These are phyloP conservation scores for Aspergillus luchuensis DNA, from an alignment of 2,329 filamentous ascomycete species.

Conservation along the genomic window DNA sequence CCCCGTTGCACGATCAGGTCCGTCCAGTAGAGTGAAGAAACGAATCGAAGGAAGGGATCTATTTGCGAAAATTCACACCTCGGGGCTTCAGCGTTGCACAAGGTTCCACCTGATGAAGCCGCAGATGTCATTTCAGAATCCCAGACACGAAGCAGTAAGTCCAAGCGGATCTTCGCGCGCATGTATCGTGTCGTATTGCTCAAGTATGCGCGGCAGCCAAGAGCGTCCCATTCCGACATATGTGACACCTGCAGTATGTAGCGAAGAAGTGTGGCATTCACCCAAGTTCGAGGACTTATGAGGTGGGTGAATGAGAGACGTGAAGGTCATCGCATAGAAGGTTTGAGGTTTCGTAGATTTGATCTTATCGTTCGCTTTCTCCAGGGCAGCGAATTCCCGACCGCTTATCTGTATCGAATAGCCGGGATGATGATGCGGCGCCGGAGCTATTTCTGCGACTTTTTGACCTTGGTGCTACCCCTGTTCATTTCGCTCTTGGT, in stretches of 20 bases:
- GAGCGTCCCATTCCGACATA: constrained; percentile 3
- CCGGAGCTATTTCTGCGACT: constrained; percentile 40
- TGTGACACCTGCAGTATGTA: neutral
- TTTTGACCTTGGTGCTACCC: constrained; percentile 55
- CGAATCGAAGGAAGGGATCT: neutral
- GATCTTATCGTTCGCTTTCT: constrained; percentile 20
- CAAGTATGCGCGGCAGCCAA: constrained; percentile 3
- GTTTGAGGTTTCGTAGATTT: constrained; percentile 3
- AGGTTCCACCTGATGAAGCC: constrained; percentile 8
- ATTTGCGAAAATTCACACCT: neutral
- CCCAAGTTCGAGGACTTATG: constrained; percentile 3
- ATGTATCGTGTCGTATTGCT: constrained; percentile 1
- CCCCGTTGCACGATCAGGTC: constrained; percentile 1
- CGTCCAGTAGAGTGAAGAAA: neutral
- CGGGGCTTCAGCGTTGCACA: neutral
- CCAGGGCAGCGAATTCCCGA: constrained; percentile 19
- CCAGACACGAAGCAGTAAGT: neutral
- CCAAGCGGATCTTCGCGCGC: neutral
- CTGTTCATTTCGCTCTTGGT: constrained; percentile 58
- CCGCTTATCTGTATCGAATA: constrained; percentile 14
- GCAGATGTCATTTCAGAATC: constrained; percentile 8
- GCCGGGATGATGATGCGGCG: constrained; percentile 3
- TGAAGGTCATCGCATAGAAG: constrained; percentile 3
- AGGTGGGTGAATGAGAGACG: constrained; percentile 3
- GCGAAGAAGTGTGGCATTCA: neutral